phyloP scores from a whole-genome alignment of 257 asterid genomes.

The Salvia rosmarinus region DNA sequence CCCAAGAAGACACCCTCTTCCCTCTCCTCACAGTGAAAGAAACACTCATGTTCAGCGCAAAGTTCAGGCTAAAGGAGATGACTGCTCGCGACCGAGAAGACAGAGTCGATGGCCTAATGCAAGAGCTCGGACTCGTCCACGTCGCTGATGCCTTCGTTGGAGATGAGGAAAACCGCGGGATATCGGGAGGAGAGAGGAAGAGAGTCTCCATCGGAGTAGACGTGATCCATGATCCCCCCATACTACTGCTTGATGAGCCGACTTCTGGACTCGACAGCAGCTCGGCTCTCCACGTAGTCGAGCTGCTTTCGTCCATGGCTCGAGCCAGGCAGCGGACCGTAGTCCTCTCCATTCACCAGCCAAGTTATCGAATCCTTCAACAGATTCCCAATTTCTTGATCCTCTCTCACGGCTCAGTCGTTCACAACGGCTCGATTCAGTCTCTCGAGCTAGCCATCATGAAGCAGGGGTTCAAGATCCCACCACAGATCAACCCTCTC shows the following conservation, averaged over 20 bases:
- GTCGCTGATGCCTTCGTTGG: constrained; percentile 74
- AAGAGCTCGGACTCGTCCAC: constrained; percentile 83
- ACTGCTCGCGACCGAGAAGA: constrained; percentile 48
- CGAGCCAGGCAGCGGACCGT: constrained; percentile 61
- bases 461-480: constrained; percentile 58
- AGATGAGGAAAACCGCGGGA: constrained; percentile 81
- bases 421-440: constrained; percentile 69
- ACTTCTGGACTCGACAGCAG: constrained; percentile 90
- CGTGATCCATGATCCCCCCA: constrained; percentile 77
- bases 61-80: constrained; percentile 60
- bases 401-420: constrained; percentile 74
- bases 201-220: constrained; percentile 86
- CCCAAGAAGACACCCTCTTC: constrained; percentile 80
- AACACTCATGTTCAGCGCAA: constrained; percentile 69
- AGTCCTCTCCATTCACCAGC: constrained; percentile 78
- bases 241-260: constrained; percentile 82
- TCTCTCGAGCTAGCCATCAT: constrained; percentile 57
- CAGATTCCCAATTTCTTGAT: constrained; percentile 65
- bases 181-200: constrained; percentile 86
- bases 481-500: constrained; percentile 72
- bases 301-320: constrained; percentile 76
- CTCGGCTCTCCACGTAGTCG: constrained; percentile 83
- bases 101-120: constrained; percentile 67
- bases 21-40: constrained; percentile 81
- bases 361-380: constrained; percentile 77